Conservation (phyloP, 176 grass and related monocot species). For the Triticum urartu region DNA sequence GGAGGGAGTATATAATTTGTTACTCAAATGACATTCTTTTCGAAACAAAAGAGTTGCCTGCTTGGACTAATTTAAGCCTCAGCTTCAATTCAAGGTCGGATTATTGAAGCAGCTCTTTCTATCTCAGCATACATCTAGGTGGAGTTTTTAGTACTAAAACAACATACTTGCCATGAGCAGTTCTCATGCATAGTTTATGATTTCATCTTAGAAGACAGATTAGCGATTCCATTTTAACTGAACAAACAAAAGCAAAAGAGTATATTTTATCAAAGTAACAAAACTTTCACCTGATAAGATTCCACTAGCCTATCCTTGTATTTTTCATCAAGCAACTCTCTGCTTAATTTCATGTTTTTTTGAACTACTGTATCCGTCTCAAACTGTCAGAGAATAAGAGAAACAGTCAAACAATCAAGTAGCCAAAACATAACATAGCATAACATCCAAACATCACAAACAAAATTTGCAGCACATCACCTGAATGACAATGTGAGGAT, state of each 20-base stretch:
- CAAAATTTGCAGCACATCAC: constrained; percentile 40
- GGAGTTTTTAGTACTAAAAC: neutral
- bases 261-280: constrained; percentile 21
- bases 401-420: constrained; percentile 20
- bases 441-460: constrained; percentile 11
- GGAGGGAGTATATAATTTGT: neutral
- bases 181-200: neutral
- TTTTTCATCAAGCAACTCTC: constrained; percentile 68
- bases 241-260: constrained; percentile 29
- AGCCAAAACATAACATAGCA: neutral
- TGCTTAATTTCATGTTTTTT: constrained; percentile 64
- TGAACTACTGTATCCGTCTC: constrained; percentile 79
- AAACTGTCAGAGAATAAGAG: constrained; percentile 62
- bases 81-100: neutral
- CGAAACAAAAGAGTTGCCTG: neutral
- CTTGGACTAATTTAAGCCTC: constrained; percentile 11
- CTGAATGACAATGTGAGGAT: constrained; percentile 99
- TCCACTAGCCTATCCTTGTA: constrained; percentile 80
- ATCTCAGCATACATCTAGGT: neutral
- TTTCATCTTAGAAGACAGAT: constrained; percentile 1
- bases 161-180: neutral
- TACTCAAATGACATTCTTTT: neutral
- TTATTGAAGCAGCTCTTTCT: neutral
- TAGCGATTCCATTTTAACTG: neutral
- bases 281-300: constrained; percentile 82